A percentile compares a stretch with the other conserved stretches of the same genome.
Conservation (phyloP, 2,329 filamentous ascomycete genomes). For the Microsporum ferrugineum region DNA sequence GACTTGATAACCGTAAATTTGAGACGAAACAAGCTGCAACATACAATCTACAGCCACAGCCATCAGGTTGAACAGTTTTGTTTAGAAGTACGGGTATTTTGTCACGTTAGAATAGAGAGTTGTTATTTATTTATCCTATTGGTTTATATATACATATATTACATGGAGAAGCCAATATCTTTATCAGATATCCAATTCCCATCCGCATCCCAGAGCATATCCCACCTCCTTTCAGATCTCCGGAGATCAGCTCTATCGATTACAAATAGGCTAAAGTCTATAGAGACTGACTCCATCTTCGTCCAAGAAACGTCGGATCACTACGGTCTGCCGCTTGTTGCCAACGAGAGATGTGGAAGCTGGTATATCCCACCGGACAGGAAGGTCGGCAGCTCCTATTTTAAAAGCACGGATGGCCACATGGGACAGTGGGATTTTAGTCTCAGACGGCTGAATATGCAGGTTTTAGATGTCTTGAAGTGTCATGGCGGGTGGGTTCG, state of each 20-base stretch:
- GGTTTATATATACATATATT: not conserved
- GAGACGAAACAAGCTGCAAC: not conserved
- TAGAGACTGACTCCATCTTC: slow-evolving; percentile 64
- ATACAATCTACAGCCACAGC: not conserved
- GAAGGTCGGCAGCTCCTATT: slow-evolving; percentile 72
- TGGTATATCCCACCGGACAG: slow-evolving; percentile 68
- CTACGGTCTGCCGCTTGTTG: slow-evolving; percentile 58
- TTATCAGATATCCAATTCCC: slow-evolving; percentile 43
- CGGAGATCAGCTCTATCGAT: slow-evolving; percentile 67
- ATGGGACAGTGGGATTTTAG: slow-evolving; percentile 85
- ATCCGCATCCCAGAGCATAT: slow-evolving; percentile 47
- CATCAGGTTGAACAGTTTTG: not conserved
- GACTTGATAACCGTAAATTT: too few species aligned
- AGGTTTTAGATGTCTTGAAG: slow-evolving; percentile 59
- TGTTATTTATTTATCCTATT: not conserved
- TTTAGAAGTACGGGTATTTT: not conserved
- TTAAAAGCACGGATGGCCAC: slow-evolving; percentile 97
- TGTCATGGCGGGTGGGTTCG: slow-evolving; percentile 50
- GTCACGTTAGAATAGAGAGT: not conserved
- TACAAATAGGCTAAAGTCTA: slow-evolving; percentile 69
- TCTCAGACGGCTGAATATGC: slow-evolving; percentile 69
- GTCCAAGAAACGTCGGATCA: slow-evolving; percentile 46
- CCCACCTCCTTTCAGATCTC: slow-evolving; percentile 57
- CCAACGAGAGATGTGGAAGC: slow-evolving; percentile 89
- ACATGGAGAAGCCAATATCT: slow-evolving; percentile 20